These are phyloP conservation scores for Phalaenopsis hybrid DNA, from an alignment of 116 monocot genomes.

Conservation along the genomic window DNA sequence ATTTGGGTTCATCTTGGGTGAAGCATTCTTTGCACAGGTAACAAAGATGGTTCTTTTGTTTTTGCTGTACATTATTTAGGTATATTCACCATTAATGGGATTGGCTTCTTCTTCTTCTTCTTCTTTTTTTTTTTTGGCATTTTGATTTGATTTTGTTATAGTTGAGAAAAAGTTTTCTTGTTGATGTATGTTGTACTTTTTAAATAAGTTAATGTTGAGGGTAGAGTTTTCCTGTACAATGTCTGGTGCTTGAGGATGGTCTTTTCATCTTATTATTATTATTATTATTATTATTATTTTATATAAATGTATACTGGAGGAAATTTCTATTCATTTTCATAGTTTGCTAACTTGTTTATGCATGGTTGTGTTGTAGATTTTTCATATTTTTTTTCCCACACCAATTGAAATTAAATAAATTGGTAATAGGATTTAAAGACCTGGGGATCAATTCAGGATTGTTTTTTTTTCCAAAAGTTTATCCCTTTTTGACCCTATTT, in stretches of 20 bases:
- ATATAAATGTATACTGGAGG: background rate
- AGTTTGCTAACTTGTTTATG: too few species aligned
- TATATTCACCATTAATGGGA: background rate
- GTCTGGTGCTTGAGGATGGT: too few species aligned
- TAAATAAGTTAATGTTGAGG: background rate
- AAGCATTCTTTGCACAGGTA: conserved; percentile 4
- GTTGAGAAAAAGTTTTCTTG: background rate
- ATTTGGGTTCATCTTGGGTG: background rate
- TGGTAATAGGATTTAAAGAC: too few species aligned
- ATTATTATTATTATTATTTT: background rate
- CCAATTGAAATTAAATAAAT: too few species aligned
- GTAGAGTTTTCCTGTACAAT: background rate
- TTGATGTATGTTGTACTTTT: conserved; percentile 1
- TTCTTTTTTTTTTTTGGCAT: background rate
- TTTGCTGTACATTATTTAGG: conserved; percentile 11
- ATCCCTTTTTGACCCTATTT: too few species aligned
- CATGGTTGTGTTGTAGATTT: too few species aligned
- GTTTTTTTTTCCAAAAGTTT: too few species aligned
- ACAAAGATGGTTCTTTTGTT: conserved; percentile 6
- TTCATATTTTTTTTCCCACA: too few species aligned
- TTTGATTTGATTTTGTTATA: background rate
- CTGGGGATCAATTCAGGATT: too few species aligned
- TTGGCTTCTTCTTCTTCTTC: background rate
- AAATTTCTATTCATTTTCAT: too few species aligned
- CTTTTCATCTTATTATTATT: background rate